Percentiles rank a stretch among this genome's conserved stretches.
phyloP scores from a whole-genome alignment of 2,329 filamentous ascomycete genomes.

The Daldinia sp. region DNA sequence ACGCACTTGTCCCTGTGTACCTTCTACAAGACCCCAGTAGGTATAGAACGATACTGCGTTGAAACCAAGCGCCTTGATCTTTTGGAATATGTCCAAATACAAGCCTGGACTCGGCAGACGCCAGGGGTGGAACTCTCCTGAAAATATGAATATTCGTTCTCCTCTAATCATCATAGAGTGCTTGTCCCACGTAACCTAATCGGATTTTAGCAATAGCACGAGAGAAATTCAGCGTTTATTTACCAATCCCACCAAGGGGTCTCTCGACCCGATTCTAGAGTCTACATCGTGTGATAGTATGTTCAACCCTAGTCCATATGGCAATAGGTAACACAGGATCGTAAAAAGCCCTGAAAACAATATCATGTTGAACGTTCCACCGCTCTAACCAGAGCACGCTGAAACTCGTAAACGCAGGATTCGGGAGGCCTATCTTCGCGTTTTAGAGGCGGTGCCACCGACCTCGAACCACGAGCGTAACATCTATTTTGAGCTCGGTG shows the following conservation, averaged over 20 bases:
- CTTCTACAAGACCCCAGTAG: conserved; percentile 79
- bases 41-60: conserved; percentile 81
- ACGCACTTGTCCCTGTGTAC: conserved; percentile 71
- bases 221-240: neutral
- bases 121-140: conserved; percentile 77
- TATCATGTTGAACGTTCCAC: neutral
- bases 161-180: conserved; percentile 75
- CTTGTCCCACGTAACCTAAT: conserved; percentile 72
- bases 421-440: neutral
- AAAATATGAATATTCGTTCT: conserved; percentile 75
- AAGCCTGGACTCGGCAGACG: conserved; percentile 56
- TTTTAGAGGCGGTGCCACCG: neutral
- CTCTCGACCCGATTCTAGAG: neutral
- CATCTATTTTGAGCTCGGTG: neutral
- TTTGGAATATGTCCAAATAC: conserved; percentile 78
- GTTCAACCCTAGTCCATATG: neutral
- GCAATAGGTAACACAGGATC: neutral
- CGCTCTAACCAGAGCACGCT: too few relatives aligned
- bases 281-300: neutral
- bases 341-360: neutral
- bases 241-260: neutral
- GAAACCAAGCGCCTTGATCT: conserved; percentile 81
- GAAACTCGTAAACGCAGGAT: neutral
- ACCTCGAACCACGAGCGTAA: neutral
- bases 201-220: conserved; percentile 6